These are phyloP conservation scores for Hirschioporus abietinus DNA, from an alignment of 768 basidiomycete species.

Conservation along the genomic window DNA sequence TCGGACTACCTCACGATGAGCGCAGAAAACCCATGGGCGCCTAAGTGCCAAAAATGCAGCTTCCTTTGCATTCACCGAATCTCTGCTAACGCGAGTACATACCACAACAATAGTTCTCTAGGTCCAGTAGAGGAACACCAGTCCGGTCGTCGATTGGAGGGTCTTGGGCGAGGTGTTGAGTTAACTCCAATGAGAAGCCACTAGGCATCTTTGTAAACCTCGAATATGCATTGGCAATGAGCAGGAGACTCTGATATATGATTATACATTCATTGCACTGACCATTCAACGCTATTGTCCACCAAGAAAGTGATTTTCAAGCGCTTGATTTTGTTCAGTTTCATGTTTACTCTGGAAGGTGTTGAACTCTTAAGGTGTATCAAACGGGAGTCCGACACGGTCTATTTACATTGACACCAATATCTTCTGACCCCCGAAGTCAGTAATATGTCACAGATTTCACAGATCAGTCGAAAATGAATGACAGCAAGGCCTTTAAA, in stretches of 20 bases:
- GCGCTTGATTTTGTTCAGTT: conserved; percentile 26
- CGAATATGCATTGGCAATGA: background rate
- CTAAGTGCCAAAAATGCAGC: conserved; percentile 26
- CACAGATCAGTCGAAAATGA: background rate
- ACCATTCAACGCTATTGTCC: conserved; percentile 82
- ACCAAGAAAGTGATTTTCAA: conserved; percentile 60
- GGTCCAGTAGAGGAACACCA: conserved; percentile 61
- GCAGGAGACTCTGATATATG: background rate
- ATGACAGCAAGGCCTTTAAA: background rate
- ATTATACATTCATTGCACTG: conserved; percentile 5
- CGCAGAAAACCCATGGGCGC: conserved; percentile 82
- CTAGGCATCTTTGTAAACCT: conserved; percentile 81
- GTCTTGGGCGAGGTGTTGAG: conserved; percentile 50
- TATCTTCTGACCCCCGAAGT: too few relatives aligned
- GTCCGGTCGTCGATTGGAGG: conserved; percentile 38
- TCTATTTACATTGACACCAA: too few relatives aligned
- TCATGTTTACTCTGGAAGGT: background rate
- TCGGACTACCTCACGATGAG: conserved; percentile 50
- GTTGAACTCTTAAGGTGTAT: too few relatives aligned
- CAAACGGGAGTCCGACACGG: too few relatives aligned
- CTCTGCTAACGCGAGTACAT: conserved; percentile 22
- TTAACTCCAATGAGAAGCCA: conserved; percentile 70
- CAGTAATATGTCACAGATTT: too few relatives aligned
- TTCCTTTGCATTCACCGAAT: conserved; percentile 4
- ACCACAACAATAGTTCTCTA: conserved; percentile 71